These are phyloP conservation scores for Backusella psychrophila DNA, from an alignment of 192 early-diverging fungal species.

Conservation along the genomic window DNA sequence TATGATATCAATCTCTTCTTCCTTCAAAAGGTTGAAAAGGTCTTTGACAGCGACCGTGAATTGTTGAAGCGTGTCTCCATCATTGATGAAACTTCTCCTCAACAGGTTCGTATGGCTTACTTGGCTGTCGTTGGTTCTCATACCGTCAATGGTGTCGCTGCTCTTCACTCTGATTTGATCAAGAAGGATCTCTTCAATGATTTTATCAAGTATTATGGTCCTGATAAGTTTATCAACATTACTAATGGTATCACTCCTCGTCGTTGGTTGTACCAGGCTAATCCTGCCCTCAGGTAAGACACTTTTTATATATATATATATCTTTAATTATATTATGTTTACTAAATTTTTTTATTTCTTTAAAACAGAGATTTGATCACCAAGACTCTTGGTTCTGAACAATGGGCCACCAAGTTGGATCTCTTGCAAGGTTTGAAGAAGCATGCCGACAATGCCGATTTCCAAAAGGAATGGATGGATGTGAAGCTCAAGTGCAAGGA, in stretches of 20 bases:
- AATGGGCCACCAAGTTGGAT: constrained; percentile 78
- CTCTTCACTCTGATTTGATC: constrained; percentile 79
- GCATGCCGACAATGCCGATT: constrained; percentile 60
- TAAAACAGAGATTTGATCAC: constrained; percentile 68
- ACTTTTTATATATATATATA: not conserved
- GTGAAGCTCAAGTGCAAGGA: constrained; percentile 93
- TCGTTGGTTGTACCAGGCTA: constrained; percentile 96
- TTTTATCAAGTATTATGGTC: constrained; percentile 87
- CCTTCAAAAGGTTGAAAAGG: constrained; percentile 88
- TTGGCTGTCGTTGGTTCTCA: constrained; percentile 93
- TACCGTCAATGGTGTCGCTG: constrained; percentile 96
- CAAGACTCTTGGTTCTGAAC: constrained; percentile 66
- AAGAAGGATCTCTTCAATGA: constrained; percentile 85
- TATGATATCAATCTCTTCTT: constrained; percentile 99
- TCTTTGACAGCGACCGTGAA: constrained; percentile 84
- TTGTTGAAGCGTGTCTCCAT: constrained; percentile 85
- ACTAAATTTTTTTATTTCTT: not conserved
- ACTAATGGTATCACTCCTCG: constrained; percentile 98
- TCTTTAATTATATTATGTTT: not conserved
- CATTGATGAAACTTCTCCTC: constrained; percentile 91
- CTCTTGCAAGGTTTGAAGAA: constrained; percentile 64
- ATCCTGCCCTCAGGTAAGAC: constrained; percentile 67
- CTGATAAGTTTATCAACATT: constrained; percentile 91
- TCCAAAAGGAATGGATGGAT: constrained; percentile 84
- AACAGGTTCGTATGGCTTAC: constrained; percentile 97